A percentile compares a stretch with the other conserved stretches of the same genome.
phyloP scores from a whole-genome alignment of 495 filamentous ascomycete genomes.

The Xylona heveae region DNA sequence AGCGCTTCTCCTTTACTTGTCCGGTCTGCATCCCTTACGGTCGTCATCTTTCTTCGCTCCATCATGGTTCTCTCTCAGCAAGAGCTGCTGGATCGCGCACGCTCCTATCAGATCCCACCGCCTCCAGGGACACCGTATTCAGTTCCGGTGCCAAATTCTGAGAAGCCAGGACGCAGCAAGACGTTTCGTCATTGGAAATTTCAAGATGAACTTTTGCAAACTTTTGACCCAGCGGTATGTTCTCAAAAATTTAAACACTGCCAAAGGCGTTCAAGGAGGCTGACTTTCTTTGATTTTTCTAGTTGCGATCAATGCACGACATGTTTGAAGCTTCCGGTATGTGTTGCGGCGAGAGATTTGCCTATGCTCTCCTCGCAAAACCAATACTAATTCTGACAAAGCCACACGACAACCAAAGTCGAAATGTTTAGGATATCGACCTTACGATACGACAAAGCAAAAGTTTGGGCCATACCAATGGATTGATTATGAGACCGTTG shows the following conservation, averaged over 20 bases:
- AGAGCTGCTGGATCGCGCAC: too few relatives aligned
- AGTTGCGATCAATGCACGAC: slow-evolving; percentile 55
- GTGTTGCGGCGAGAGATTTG: slow-evolving; percentile 5
- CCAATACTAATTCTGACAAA: slow-evolving; percentile 7
- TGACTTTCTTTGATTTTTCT: slow-evolving; percentile 1
- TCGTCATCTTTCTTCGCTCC: too few relatives aligned
- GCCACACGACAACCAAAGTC: slow-evolving; percentile 35
- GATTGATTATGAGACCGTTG: slow-evolving; percentile 65
- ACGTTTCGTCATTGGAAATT: slow-evolving; percentile 73
- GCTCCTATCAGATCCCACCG: slow-evolving; percentile 26
- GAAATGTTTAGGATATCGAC: slow-evolving; percentile 59
- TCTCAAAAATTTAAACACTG: background rate
- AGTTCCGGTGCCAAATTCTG: slow-evolving; percentile 50
- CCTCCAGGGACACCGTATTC: slow-evolving; percentile 38
- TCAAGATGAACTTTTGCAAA: slow-evolving; percentile 46
- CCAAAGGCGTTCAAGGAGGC: background rate
- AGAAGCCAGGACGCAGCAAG: slow-evolving; percentile 46
- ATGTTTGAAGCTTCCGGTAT: slow-evolving; percentile 50
- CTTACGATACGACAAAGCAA: slow-evolving; percentile 57
- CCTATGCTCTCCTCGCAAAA: slow-evolving; percentile 1
- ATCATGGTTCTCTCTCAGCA: too few relatives aligned
- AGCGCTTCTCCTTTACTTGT: too few relatives aligned
- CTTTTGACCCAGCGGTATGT: slow-evolving; percentile 48
- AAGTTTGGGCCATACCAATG: slow-evolving; percentile 62
- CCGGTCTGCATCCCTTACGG: background rate